Evolutionary conservation across 208 protist species (phyloP), one percentile per base, ranked within the genome.

Genomic region (Acanthamoeba culbertsoni): DNA sequence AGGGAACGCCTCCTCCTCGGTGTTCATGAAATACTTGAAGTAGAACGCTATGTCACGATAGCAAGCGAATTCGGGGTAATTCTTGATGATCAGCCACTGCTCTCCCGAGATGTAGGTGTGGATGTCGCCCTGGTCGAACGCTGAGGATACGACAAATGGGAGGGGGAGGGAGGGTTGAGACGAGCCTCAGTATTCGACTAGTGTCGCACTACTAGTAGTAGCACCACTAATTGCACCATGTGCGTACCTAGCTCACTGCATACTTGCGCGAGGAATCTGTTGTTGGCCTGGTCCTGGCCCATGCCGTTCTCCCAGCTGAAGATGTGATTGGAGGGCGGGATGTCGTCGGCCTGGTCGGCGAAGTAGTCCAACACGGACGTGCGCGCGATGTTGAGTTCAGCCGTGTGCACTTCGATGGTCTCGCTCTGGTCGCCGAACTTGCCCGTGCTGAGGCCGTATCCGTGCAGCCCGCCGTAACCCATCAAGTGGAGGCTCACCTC

Each of bases 321-420:
- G 37, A 94, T 91, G 42, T 91, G 84, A 37, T 91, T 91, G 57
- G 84, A 62, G 26, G 35, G 84, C 68, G 84, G 84, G 57, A 92
- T 77, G 14, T 91, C 48, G 53, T 93, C 92, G 28, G n/a, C 18
- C 77, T 95, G 91, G 20, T 90, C 90, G 23, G 91, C 93, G 48
- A 97, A 97, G 94, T 97, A 97, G 92, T 97, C 96, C 63, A 97
- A 75, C 40, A 96, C 93, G 26, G 75, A 42, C 12, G 96, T 94
- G n/a, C 96, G 96, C 55, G 95, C 96, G 14, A 96, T 91, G 71
- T 96, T 93, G 46, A 97, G 84, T 92, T 97, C 96, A 3, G 96
- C 95, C 26, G 51, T 91, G 46, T 94, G 75, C 23, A 96, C 88
- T 42, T 68, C 55, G 35, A 97, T 91, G 0, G 86, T 93, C 62